Evolutionary conservation across 768 basidiomycete species (phyloP), one percentile per base, ranked within the genome.

Genomic region (Aureoboletus auriporus): DNA sequence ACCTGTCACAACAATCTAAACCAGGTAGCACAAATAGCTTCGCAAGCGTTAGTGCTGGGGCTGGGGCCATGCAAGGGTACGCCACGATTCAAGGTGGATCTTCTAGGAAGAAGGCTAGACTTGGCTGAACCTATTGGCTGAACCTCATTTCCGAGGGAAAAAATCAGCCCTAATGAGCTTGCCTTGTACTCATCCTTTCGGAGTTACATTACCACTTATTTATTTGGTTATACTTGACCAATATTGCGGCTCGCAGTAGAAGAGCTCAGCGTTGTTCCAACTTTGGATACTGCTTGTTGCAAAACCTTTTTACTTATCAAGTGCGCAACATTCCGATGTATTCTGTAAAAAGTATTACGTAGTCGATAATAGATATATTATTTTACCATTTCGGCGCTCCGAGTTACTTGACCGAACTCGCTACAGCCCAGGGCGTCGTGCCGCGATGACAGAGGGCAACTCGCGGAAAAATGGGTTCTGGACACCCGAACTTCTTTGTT

Each of bases 1-100:
- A 62, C 56, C 29, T 64, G 47, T 63, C 63, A 50, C 59, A 66
- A 27, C 67, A 69, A 44, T 67, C 70, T 30, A 82, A 82, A 57
- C 74, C 80, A 0, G 80, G 76, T 26, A 86, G 85, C 48, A 72
- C 75, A 2, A 70, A 75, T 8, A 86, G 84, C 58, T 84, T 86
- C 66, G 74, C 75, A 1, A 85, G 83, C 54, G 58, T 78, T 43
- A 78, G 82, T 54, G 81, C 71, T n/a, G 79, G 82, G 14, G 77
- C 72, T 14, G 69, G 64, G 14, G 65, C 58, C 20, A 62, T 55
- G 29, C 64, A 55, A 53, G 64, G 61, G 17, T 66, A 69, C 31
- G 51, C 46, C 33, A 50, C 68, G 20, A 56, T 55, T 33, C 65
- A 67, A 39, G 69, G 70, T 31, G 70, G 69, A 42, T 63, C 72